Percentiles rank a stretch among this genome's conserved stretches.
Conservation (phyloP, 2,329 filamentous ascomycete genomes). For the Alternaria panax region DNA sequence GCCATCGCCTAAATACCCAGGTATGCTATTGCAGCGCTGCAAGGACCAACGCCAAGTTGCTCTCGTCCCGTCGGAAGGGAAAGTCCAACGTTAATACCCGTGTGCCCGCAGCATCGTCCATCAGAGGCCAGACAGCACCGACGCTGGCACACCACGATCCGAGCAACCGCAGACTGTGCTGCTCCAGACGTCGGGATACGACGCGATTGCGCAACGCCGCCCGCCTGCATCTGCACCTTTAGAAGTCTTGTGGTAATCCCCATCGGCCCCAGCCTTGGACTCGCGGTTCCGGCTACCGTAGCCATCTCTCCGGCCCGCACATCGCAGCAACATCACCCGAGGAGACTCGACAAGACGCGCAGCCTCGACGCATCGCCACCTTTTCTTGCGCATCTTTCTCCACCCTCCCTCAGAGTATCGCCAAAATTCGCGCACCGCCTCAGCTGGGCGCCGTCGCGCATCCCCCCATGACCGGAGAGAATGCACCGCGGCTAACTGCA, state of each 20-base stretch:
- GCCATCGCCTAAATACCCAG: conserved; percentile 13
- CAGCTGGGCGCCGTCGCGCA: conserved; percentile 35
- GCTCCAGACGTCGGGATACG: not conserved
- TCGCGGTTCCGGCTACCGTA: conserved; percentile 1
- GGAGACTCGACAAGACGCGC: conserved; percentile 1
- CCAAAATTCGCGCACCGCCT: conserved; percentile 41
- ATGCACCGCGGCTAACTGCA: conserved; percentile 33
- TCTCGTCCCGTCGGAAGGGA: conserved; percentile 8
- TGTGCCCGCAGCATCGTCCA: conserved; percentile 13
- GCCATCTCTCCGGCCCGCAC: conserved; percentile 12
- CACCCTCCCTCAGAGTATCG: conserved; percentile 9
- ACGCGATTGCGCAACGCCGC: not conserved
- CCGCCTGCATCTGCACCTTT: not conserved
- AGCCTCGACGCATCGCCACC: not conserved
- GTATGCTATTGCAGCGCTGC: conserved; percentile 5
- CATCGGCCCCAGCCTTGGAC: conserved; percentile 9
- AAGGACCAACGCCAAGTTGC: conserved; percentile 17
- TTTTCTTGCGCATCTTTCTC: not conserved
- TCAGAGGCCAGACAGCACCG: conserved; percentile 2
- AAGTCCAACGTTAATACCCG: conserved; percentile 22
- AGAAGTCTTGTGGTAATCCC: conserved; percentile 5
- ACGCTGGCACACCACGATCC: conserved; percentile 19
- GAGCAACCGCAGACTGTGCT: conserved; percentile 7
- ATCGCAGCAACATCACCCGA: conserved; percentile 7
- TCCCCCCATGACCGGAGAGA: conserved; percentile 29